A percentile compares a stretch with the other conserved stretches of the same genome.
phyloP scores from a whole-genome alignment of 306 rosid species.

The Cicer cuneatum region DNA sequence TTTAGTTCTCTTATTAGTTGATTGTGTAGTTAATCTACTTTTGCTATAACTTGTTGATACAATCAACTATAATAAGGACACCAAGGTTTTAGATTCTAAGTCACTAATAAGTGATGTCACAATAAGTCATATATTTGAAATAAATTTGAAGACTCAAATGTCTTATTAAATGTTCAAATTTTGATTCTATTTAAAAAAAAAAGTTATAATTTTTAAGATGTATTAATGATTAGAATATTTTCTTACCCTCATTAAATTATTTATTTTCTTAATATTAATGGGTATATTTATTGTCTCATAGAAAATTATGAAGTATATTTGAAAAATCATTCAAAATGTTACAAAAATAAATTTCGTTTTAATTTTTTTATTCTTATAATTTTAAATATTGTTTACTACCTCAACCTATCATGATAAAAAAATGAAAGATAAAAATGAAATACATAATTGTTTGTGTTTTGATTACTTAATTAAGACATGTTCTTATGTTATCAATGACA shows the following conservation, averaged over 20 bases:
- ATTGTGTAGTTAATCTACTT: not conserved
- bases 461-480: not conserved
- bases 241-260: too few species aligned
- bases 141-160: too few species aligned
- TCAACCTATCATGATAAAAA: not conserved
- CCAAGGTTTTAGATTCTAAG: slow-evolving; percentile 14
- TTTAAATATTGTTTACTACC: not conserved
- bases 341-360: too few species aligned
- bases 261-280: too few species aligned
- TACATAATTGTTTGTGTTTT: not conserved
- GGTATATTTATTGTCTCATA: too few species aligned
- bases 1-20: not conserved
- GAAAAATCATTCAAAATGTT: too few species aligned
- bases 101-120: slow-evolving; percentile 37
- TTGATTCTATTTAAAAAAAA: too few species aligned
- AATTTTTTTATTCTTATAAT: too few species aligned
- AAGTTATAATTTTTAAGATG: too few species aligned
- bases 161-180: too few species aligned
- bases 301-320: too few species aligned
- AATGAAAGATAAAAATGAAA: not conserved
- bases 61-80: slow-evolving; percentile 14
- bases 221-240: too few species aligned
- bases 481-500: slow-evolving; percentile 20
- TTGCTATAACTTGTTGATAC: not conserved
- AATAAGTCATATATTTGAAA: not conserved